Evolutionary conservation across 352 stramenopile species (phyloP), one percentile per base, ranked within the genome.

Genomic region (Globisporangium nunn): DNA sequence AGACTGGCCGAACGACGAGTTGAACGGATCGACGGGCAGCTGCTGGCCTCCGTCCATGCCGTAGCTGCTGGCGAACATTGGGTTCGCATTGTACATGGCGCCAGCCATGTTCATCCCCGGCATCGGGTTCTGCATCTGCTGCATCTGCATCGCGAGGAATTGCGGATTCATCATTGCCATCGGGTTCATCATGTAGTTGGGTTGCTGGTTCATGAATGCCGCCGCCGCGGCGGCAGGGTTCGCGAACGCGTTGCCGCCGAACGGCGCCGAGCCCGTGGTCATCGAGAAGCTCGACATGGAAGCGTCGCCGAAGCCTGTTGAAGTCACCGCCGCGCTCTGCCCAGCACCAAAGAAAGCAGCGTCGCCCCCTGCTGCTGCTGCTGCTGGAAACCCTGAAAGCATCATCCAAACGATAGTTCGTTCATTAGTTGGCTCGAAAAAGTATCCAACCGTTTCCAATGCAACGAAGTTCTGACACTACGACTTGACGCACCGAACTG

Each of bases 1-100:
- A 29, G 43, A 4, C 61, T 60, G 63, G 61, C 54, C 54, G 41
- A 76, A 84, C 44, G 77, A 78, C 0, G 77, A 66, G 54, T 90
- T 88, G 65, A 90, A 90, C 31, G 81, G 77, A 56, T 91, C 76
- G 35, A 70, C 66, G 6, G 70, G 73, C 6, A 89, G 66, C 23
- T 75, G 66, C 23, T 75, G 79, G 50, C 23, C 86, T 52, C 45
- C 52, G 53, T 35, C 64, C 60, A 71, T 73, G 29, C 50, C 49
- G 29, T 66, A 66, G n/a, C 41, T 35, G 61, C 70, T 76, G 23
- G 23, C 23, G 46, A 62, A 58, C 63, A 67, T 66, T 39, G 50
- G 39, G 3, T 45, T 43, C 1, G 66, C 31, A 44, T 66, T 72
- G 55, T 77, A 89, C 75, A 89, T 87, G 30, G 28, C 30, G 12